A percentile compares a stretch with the other conserved stretches of the same genome.
phyloP scores from a whole-genome alignment of 805 yeast species.

The Yamadazyma takamatsuzukensis region DNA sequence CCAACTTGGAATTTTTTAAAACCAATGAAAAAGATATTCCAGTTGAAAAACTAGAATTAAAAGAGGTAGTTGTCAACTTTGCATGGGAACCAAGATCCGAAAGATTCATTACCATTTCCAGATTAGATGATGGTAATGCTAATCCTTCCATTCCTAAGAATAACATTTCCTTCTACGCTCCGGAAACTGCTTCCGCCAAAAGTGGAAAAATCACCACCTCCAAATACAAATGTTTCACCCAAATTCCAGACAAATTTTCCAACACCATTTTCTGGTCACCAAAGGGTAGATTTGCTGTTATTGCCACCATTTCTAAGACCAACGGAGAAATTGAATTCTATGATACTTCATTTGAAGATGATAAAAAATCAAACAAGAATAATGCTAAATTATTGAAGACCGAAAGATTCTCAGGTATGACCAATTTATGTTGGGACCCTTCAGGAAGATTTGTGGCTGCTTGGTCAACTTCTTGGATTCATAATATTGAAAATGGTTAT shows the following conservation, averaged over 20 bases:
- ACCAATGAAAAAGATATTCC: slow-evolving; percentile 87
- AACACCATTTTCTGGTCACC: slow-evolving; percentile 88
- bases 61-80: slow-evolving; percentile 81
- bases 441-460: slow-evolving; percentile 88
- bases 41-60: slow-evolving; percentile 89
- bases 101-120: slow-evolving; percentile 77
- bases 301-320: slow-evolving; percentile 46
- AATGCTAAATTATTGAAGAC: slow-evolving; percentile 59
- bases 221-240: slow-evolving; percentile 58
- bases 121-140: slow-evolving; percentile 50
- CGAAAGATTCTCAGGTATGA: slow-evolving; percentile 70
- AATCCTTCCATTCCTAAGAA: slow-evolving; percentile 67
- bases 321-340: slow-evolving; percentile 76
- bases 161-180: slow-evolving; percentile 74
- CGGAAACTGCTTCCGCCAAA: slow-evolving; percentile 48
- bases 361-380: slow-evolving; percentile 47
- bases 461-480: slow-evolving; percentile 85
- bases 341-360: slow-evolving; percentile 83
- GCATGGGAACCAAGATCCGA: slow-evolving; percentile 96
- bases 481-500: slow-evolving; percentile 86
- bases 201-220: slow-evolving; percentile 43
- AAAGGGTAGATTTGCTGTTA: slow-evolving; percentile 76
- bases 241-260: slow-evolving; percentile 57
- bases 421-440: slow-evolving; percentile 91
- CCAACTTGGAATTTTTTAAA: slow-evolving; percentile 89